Conservation (phyloP, 192 early-diverging fungal species). For the Gaertneriomyces sp. region DNA sequence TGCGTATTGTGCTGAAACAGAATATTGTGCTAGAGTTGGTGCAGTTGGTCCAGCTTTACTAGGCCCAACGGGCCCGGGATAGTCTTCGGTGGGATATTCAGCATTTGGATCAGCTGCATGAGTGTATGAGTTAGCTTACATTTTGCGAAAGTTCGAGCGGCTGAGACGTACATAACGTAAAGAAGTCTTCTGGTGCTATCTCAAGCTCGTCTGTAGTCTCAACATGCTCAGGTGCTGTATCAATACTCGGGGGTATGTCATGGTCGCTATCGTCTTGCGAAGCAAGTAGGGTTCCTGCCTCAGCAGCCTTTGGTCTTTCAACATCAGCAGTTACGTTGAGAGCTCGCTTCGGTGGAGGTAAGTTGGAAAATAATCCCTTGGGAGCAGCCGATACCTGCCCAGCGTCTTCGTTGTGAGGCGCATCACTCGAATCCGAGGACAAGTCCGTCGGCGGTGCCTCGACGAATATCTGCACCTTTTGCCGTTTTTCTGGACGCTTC, state of each 20-base stretch:
- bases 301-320: too few relatives aligned
- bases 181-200: slow-evolving; percentile 9
- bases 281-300: too few relatives aligned
- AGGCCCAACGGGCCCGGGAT: neutral
- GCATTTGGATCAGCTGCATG: neutral
- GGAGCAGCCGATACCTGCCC: too few relatives aligned
- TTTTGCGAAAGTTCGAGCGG: neutral
- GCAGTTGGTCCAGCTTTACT: neutral
- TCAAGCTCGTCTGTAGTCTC: neutral
- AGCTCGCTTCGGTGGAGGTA: neutral
- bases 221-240: too few relatives aligned
- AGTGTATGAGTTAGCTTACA: neutral
- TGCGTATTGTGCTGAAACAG: slow-evolving; percentile 18
- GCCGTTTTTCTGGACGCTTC: neutral
- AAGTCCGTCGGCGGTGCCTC: slow-evolving; percentile 7
- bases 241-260: too few relatives aligned
- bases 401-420: too few relatives aligned
- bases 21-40: neutral
- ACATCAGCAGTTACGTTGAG: too few relatives aligned
- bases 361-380: too few relatives aligned
- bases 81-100: neutral
- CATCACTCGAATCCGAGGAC: too few relatives aligned
- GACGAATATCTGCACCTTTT: slow-evolving; percentile 30
- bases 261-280: too few relatives aligned
- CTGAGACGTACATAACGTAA: slow-evolving; percentile 1